These are phyloP conservation scores for Monosporozyma aerobia DNA, from an alignment of 805 yeast genomes.

Conservation along the genomic window DNA sequence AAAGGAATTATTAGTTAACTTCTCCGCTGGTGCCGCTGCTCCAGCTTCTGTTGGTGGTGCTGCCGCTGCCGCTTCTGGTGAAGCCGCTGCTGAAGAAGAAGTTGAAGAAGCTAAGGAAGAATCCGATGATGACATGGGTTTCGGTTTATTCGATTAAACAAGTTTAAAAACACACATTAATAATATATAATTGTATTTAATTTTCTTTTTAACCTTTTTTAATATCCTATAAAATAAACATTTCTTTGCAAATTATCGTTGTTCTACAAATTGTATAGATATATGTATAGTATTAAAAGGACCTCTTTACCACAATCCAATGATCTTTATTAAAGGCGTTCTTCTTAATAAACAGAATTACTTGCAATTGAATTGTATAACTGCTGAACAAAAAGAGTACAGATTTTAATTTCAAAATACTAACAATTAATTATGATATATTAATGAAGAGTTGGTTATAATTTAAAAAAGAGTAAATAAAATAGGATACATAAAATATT, in stretches of 20 bases:
- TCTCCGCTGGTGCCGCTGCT: constrained; percentile 30
- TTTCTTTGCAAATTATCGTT: neutral
- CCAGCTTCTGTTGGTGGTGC: constrained; percentile 35
- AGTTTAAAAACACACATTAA: neutral
- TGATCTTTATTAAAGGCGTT: too few species aligned
- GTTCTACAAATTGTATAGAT: neutral
- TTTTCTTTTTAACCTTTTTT: neutral
- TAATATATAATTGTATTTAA: neutral
- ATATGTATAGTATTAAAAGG: too few species aligned
- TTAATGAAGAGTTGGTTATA: neutral
- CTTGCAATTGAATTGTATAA: too few species aligned
- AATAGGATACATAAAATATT: neutral
- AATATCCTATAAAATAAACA: neutral
- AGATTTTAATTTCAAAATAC: neutral
- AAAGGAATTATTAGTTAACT: constrained; percentile 52
- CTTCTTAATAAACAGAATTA: too few species aligned
- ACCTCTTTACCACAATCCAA: too few species aligned
- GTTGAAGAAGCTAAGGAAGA: constrained; percentile 53
- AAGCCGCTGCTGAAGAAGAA: constrained; percentile 50
- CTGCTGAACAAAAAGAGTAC: too few species aligned
- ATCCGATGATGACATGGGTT: constrained; percentile 81
- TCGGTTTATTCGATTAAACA: constrained; percentile 78
- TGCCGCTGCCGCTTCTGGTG: constrained; percentile 40
- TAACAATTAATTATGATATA: neutral
- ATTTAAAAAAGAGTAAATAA: constrained; percentile 1